Conservation (phyloP, 257 asterid genomes). For the Thymus mandschuricus region DNA sequence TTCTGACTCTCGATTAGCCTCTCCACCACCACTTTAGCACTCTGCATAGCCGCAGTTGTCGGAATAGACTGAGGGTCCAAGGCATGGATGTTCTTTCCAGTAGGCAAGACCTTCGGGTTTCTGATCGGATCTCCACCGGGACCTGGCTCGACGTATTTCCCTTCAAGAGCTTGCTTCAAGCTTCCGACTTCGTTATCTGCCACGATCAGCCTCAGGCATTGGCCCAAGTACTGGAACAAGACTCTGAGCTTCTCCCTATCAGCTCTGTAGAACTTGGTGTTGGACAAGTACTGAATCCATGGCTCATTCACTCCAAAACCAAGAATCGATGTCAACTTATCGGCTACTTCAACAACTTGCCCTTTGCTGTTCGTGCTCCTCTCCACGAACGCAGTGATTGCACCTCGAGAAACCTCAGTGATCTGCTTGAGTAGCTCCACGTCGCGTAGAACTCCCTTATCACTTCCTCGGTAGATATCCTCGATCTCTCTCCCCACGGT, state of each 20-base stretch:
- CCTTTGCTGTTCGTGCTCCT: slow-evolving; percentile 77
- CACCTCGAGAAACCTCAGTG: slow-evolving; percentile 87
- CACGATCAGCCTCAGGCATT: slow-evolving; percentile 86
- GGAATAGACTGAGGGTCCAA: slow-evolving; percentile 97
- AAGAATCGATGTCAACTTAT: slow-evolving; percentile 69
- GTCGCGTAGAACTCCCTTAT: slow-evolving; percentile 74
- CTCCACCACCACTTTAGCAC: slow-evolving; percentile 88
- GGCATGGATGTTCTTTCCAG: slow-evolving; percentile 96
- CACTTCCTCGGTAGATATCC: slow-evolving; percentile 80
- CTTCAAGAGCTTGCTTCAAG: slow-evolving; percentile 91
- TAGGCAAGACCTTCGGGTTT: slow-evolving; percentile 93
- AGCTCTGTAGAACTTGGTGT: slow-evolving; percentile 82
- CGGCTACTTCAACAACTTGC: slow-evolving; percentile 77
- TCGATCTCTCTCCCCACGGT: slow-evolving; percentile 80
- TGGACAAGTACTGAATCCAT: slow-evolving; percentile 77
- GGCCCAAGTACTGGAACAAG: slow-evolving; percentile 69
- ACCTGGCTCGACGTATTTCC: slow-evolving; percentile 94
- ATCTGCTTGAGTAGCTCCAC: slow-evolving; percentile 90
- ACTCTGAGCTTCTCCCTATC: slow-evolving; percentile 84
- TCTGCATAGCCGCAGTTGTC: slow-evolving; percentile 92
- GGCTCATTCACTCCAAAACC: slow-evolving; percentile 94
- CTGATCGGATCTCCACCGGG: slow-evolving; percentile 98
- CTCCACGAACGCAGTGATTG: slow-evolving; percentile 72
- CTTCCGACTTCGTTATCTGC: slow-evolving; percentile 94
- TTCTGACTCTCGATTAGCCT: slow-evolving; percentile 97